A percentile compares a stretch with the other conserved stretches of the same genome.
phyloP scores from a whole-genome alignment of 257 asterid species.

The Ligustrum vulgare region DNA sequence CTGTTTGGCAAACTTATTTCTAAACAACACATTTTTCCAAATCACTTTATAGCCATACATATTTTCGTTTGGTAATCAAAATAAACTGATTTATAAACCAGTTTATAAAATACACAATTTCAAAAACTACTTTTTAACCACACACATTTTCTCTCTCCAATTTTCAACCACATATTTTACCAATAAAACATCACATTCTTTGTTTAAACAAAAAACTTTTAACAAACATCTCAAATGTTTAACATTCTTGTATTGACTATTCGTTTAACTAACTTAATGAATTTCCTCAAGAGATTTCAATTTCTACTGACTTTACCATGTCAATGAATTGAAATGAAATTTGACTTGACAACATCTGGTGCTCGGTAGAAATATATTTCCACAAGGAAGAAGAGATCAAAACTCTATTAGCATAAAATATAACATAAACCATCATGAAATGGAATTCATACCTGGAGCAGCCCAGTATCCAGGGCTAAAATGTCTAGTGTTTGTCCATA shows the following conservation, averaged over 20 bases:
- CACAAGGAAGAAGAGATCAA: background rate
- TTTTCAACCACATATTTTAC: no score
- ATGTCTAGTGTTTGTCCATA: conserved; percentile 48
- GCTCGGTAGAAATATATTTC: background rate
- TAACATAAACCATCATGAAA: background rate
- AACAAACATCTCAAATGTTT: background rate
- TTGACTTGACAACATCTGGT: background rate
- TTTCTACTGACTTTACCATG: background rate
- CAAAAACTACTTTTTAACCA: no score
- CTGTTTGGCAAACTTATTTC: no score
- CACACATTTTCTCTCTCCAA: no score
- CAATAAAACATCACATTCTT: no score
- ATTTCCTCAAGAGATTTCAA: background rate
- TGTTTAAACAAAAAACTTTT: no score
- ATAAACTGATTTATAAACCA: no score
- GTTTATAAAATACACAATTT: no score
- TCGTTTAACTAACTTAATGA: background rate
- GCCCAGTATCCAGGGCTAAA: conserved; percentile 46
- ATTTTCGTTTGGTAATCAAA: no score
- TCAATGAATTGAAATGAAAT: background rate
- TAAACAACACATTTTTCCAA: no score
- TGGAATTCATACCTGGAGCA: conserved; percentile 48
- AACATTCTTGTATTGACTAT: background rate
- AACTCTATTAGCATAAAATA: background rate
- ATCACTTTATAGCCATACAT: no score